Evolutionary conservation across 1,284 basidiomycete genomes (phyloP), one percentile per base, ranked within the genome.

Genomic region (Trametes pubescens): DNA sequence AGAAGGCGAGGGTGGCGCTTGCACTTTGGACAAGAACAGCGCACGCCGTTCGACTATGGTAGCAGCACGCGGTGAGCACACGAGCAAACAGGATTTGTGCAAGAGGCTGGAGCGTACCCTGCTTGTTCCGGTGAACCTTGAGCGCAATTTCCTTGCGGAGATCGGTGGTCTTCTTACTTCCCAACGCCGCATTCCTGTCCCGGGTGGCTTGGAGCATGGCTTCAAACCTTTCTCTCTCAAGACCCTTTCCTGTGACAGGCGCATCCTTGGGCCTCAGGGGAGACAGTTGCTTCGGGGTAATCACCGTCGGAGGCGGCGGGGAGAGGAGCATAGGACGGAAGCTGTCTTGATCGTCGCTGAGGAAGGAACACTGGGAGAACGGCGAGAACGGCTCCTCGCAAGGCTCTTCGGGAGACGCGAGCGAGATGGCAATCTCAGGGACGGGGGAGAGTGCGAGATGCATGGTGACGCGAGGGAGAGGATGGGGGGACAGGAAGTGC

Each of bases 71-170:
- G 55, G 49, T 63, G 38, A 65, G 58, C 32, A 46, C 34, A 48
- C 14, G 24, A n/a, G 7, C 24, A 32, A 37, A 49, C 46, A 35
- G 38, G 35, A 40, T 6, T 21, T 44, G 22, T 52, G 52, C 51
- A 53, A 57, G 59, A 62, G 37, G 35, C 54, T 61, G 60, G 21
- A 34, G 80, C 86, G 65, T 75, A 93, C 91, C 78, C 76, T 92
- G 89, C 80, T 90, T 92, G 74, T 81, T 86, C 79, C 84, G 86
- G 77, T 92, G 90, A 53, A 82, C 84, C 76, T 88, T 91, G 65
- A 90, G 76, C 18, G 89, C 88, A 56, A 91, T 85, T 76, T 92
- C 89, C 77, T 87, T 91, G 68, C 89, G 86, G 61, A 93, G 82
- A 77, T 89, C 85, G 26, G 80, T 79, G 37, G 78, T 75, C 71